Evolutionary conservation across 306 rosid species (phyloP), one percentile per base, ranked within the genome.

Genomic region (Vigna unguiculata): DNA sequence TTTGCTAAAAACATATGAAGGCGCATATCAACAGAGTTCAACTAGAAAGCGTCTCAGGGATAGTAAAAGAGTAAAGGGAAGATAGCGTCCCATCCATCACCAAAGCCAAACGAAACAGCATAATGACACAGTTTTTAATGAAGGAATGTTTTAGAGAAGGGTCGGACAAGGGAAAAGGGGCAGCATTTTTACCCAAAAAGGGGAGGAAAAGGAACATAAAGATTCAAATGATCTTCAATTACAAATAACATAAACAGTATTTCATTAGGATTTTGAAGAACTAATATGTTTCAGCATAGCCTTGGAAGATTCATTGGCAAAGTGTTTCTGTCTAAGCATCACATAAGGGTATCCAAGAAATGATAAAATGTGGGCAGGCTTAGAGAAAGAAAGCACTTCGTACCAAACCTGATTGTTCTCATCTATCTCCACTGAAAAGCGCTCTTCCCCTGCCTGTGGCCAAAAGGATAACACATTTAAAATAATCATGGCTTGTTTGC

Each of bases 321-420:
- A 95, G 83, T 81, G 82, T 84, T 85, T 95, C 76, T 95, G 98
- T 85, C 92, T 83, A 17, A 95, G 86, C 81, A 81, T 51, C 66
- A 95, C 91, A 81, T 92, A 95, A n/a, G 98, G 97, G 63, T 88
- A 92, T 17, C 96, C 94, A 16, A 92, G 30, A 77, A 95, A 86
- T 75, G 97, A 89, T 78, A 95, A 80, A 59, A 81, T 13, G 41
- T 92, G 81, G 34, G 97, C 96, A 77, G 97, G 98, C 83, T 95
- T 92, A 19, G 97, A 95, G 86, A 92, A 80, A 51, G 98, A 95
- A 57, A 92, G 84, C 72, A 95, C 85, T 85, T 92, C 98, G 72
- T 94, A 92, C 98, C 98, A 94, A 69, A 94, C 98, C 78, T 89
- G 95, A 75, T 87, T 89, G 68, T 92, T 87, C 86, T 83, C 90